Evolutionary conservation across 2,329 filamentous ascomycete genomes (phyloP).

Genomic region (Aspergillus arachidicola): DNA sequence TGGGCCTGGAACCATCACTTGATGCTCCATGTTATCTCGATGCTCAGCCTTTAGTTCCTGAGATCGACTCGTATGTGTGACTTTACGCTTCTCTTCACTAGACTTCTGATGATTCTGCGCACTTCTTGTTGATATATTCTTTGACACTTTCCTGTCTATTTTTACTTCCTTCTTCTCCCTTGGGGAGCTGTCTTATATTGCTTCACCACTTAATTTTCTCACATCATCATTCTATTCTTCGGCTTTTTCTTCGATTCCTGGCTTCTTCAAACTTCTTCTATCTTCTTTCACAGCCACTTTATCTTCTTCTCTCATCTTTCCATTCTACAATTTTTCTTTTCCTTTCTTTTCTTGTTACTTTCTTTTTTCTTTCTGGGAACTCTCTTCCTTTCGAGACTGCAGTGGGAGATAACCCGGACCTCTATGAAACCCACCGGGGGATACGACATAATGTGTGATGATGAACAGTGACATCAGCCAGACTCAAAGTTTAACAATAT

Average conservation of each 20-base stretch:
- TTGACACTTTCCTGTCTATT: background rate
- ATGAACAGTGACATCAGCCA: slow-evolving; percentile 5
- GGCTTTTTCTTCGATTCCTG: slow-evolving; percentile 2
- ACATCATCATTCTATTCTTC: background rate
- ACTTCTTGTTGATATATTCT: slow-evolving; percentile 2
- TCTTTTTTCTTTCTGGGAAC: background rate
- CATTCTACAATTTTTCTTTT: background rate
- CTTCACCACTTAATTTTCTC: background rate
- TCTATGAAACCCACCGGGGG: slow-evolving; percentile 1
- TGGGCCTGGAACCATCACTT: slow-evolving; percentile 36
- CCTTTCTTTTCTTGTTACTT: background rate
- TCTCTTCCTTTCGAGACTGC: background rate
- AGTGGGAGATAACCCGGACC: background rate
- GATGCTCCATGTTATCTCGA: slow-evolving; percentile 36
- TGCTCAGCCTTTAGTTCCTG: slow-evolving; percentile 34
- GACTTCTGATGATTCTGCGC: background rate
- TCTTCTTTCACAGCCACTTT: background rate
- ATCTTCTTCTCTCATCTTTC: background rate
- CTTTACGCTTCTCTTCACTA: background rate
- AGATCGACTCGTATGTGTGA: slow-evolving; percentile 42
- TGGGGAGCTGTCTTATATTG: background rate
- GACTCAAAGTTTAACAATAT: slow-evolving; percentile 3
- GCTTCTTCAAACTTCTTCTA: slow-evolving; percentile 5
- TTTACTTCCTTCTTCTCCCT: background rate
- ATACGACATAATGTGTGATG: slow-evolving; percentile 10